Conservation (phyloP, 1,284 basidiomycete genomes). For the Chiua sp. region DNA sequence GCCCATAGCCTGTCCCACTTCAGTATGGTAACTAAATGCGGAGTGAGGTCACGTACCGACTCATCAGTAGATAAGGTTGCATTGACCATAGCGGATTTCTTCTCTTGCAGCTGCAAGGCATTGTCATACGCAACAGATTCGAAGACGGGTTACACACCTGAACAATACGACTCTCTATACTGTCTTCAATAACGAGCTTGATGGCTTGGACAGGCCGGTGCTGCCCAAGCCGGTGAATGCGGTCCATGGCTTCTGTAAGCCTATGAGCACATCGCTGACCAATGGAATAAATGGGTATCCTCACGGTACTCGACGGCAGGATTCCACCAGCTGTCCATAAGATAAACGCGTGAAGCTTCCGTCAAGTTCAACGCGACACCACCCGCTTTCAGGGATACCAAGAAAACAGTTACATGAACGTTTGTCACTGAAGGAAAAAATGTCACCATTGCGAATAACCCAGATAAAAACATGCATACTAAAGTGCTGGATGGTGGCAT, state of each 20-base stretch:
- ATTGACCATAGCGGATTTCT: conserved; percentile 88
- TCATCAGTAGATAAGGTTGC: conserved; percentile 82
- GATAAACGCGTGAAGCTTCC: conserved; percentile 92
- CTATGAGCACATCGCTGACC: conserved; percentile 18
- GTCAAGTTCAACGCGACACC: conserved; percentile 95
- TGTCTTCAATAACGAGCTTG: conserved; percentile 95
- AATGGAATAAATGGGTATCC: conserved; percentile 30
- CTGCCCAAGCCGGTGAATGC: conserved; percentile 92
- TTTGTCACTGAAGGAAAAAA: conserved; percentile 75
- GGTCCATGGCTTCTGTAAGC: conserved; percentile 91
- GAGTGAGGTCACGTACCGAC: conserved; percentile 49
- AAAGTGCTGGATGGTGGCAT: conserved; percentile 95
- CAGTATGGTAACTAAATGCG: conserved; percentile 20
- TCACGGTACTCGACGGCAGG: conserved; percentile 82
- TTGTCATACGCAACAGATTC: not conserved
- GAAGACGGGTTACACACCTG: conserved; percentile 48
- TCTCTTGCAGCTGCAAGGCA: conserved; percentile 80
- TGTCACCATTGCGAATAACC: conserved; percentile 8
- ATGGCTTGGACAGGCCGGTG: conserved; percentile 92
- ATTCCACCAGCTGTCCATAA: conserved; percentile 95
- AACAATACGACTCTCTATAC: conserved; percentile 94
- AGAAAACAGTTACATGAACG: conserved; percentile 94
- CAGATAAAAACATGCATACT: conserved; percentile 55
- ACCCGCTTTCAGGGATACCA: conserved; percentile 95
- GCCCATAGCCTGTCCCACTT: conserved; percentile 78